Evolutionary conservation across 441 rosid genomes (phyloP).

Genomic region (Erodium trifolium): DNA sequence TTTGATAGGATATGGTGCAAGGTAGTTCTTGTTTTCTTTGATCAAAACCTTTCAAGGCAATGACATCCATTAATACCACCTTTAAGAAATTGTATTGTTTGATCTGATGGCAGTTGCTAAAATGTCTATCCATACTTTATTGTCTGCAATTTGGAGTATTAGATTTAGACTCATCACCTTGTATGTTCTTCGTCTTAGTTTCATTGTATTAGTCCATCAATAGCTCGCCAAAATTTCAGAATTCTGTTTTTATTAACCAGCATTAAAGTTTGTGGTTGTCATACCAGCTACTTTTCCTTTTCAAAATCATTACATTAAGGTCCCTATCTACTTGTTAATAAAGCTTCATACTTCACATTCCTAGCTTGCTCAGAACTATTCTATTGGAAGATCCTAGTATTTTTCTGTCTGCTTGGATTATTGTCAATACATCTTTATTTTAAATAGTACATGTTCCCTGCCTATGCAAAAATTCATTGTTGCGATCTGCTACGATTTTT

Average conservation of each 20-base stretch:
- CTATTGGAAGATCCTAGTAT: neutral
- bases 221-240: neutral
- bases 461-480: constrained; percentile 3
- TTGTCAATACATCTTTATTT: constrained; percentile 1
- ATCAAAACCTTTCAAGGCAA: constrained; percentile 9
- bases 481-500: neutral
- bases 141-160: neutral
- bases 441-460: neutral
- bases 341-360: neutral
- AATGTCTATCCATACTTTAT: neutral
- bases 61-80: constrained; percentile 5
- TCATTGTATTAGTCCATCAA: neutral
- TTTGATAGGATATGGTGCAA: constrained; percentile 97
- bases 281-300: neutral
- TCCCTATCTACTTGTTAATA: neutral
- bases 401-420: constrained; percentile 6
- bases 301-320: neutral
- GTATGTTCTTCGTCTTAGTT: neutral
- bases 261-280: neutral
- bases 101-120: constrained; percentile 8
- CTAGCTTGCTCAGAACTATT: neutral
- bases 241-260: neutral
- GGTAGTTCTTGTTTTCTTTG: constrained; percentile 37
- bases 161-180: neutral
- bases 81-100: constrained; percentile 4